Evolutionary conservation across 1,139 yeast genomes (phyloP).

Genomic region (Saccharomyces hybrid): DNA sequence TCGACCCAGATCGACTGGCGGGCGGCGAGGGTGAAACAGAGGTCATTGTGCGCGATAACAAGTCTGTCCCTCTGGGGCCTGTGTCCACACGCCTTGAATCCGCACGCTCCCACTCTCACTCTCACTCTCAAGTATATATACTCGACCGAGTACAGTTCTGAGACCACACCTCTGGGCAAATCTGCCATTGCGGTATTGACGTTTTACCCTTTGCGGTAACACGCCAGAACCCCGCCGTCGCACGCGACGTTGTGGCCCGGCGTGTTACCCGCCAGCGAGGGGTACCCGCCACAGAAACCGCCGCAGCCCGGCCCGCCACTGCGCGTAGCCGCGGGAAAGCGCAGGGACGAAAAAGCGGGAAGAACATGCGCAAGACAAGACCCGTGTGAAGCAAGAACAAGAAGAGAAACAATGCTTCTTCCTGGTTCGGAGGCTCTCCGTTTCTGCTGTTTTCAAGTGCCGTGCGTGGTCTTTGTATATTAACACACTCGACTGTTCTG

Average conservation of each 20-base stretch:
- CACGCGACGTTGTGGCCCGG: too few relatives aligned
- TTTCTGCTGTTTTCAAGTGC: not conserved
- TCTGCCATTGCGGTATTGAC: not conserved
- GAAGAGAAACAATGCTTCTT: not conserved
- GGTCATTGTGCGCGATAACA: not conserved
- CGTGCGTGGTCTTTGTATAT: not conserved
- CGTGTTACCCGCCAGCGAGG: not conserved
- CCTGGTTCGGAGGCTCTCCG: not conserved
- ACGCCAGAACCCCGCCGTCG: too few relatives aligned
- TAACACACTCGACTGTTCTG: not conserved
- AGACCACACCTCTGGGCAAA: too few relatives aligned
- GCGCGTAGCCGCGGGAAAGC: not conserved
- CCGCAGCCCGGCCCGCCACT: not conserved
- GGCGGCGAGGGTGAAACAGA: not conserved
- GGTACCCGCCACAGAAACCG: not conserved
- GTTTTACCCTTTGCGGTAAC: not conserved
- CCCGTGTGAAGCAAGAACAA: too few relatives aligned
- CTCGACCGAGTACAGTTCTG: too few relatives aligned
- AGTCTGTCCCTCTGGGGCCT: too few relatives aligned
- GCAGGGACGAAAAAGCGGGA: not conserved
- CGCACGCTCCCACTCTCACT: too few relatives aligned
- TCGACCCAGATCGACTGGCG: not conserved
- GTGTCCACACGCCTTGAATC: too few relatives aligned
- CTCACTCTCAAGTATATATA: too few relatives aligned
- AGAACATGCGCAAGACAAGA: not conserved